A percentile compares a stretch with the other conserved stretches of the same genome.
These are phyloP conservation scores for Mentha longifolia DNA, from an alignment of 257 asterid genomes.

Conservation along the genomic window DNA sequence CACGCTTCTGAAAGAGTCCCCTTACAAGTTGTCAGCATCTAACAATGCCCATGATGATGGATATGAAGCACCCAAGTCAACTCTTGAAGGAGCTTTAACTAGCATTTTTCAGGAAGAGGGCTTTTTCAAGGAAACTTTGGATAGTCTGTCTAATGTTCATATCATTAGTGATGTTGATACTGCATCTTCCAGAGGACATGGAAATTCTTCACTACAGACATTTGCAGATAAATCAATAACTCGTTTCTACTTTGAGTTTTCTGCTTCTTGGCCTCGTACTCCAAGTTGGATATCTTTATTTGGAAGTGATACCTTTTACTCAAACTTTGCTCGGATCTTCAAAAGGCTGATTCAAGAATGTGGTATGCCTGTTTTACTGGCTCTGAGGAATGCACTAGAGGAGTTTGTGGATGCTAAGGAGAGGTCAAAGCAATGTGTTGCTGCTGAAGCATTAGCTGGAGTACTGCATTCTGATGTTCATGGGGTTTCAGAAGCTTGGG, in stretches of 20 bases:
- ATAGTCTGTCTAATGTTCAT: slow-evolving; percentile 93
- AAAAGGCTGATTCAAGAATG: slow-evolving; percentile 96
- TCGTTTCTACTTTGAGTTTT: slow-evolving; percentile 93
- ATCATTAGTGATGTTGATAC: slow-evolving; percentile 71
- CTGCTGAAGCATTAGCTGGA: slow-evolving; percentile 98
- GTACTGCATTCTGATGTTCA: slow-evolving; percentile 87
- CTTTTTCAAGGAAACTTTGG: slow-evolving; percentile 78
- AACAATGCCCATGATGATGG: slow-evolving; percentile 38
- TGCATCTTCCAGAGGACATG: slow-evolving; percentile 79
- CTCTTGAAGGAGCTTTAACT: slow-evolving; percentile 84
- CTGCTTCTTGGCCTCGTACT: slow-evolving; percentile 99
- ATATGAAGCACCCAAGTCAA: slow-evolving; percentile 61
- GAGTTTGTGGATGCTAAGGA: slow-evolving; percentile 85
- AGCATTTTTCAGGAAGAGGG: slow-evolving; percentile 89
- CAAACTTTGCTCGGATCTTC: slow-evolving; percentile 89
- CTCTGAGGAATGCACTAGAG: slow-evolving; percentile 69
- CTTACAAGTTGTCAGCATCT: slow-evolving; percentile 69
- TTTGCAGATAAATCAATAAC: slow-evolving; percentile 93
- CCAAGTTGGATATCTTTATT: slow-evolving; percentile 94
- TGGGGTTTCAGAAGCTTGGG: slow-evolving; percentile 94
- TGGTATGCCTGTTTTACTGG: slow-evolving; percentile 80
- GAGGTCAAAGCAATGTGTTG: slow-evolving; percentile 99
- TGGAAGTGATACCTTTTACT: slow-evolving; percentile 81
- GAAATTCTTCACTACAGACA: slow-evolving; percentile 80
- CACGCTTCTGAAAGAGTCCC: slow-evolving; percentile 92